Evolutionary conservation across 1,139 yeast species (phyloP), one percentile per base, ranked within the genome.

Genomic region (Nakaseomyces nivariensis): DNA sequence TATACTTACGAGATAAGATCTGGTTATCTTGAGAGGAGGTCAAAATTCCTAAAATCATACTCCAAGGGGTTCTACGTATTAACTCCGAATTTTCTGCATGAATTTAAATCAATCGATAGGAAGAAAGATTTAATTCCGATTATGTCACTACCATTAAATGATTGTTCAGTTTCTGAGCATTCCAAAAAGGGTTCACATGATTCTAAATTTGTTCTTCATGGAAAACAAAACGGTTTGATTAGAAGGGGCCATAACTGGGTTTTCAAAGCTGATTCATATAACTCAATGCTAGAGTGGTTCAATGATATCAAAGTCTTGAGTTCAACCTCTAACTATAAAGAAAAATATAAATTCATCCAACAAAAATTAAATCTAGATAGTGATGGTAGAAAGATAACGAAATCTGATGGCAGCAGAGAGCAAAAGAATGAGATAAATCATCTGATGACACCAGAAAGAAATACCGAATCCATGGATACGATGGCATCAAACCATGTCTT

Each of bases 161-260:
- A 85, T 51, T 89, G 96, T 63, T 81, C 80, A 56, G 78, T 92
- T 13, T 79, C 87, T 36, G 94, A 86, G 55, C 95, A 88, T 67
- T 79, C 88, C 13, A 82, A 82, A 66, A 79, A 81, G 58, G 86
- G 83, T 53, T 79, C 83, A 8, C 71, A 74, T n/a, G 78, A 79
- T 41, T 85, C 82, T 70, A 89, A 88, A 68, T 92, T 92, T 68
- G 85, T 88, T 24, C 73, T 92, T 53, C 78, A 78, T 54, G 84
- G 94, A 26, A 85, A 82, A 58, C 81, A 84, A 58, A 77, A 78
- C 55, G 88, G 90, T 9, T 63, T 76, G 45, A 65, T 79, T 43
- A 83, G 83, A 57, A 76, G 87, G 60, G 85, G 86, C 49, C 97
- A 89, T 68, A 88, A 87, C 60, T 89, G 94, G 88, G 95, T 88